Evolutionary conservation across 2,329 filamentous ascomycete species (phyloP).

Genomic region (Fusarium abutilonis): DNA sequence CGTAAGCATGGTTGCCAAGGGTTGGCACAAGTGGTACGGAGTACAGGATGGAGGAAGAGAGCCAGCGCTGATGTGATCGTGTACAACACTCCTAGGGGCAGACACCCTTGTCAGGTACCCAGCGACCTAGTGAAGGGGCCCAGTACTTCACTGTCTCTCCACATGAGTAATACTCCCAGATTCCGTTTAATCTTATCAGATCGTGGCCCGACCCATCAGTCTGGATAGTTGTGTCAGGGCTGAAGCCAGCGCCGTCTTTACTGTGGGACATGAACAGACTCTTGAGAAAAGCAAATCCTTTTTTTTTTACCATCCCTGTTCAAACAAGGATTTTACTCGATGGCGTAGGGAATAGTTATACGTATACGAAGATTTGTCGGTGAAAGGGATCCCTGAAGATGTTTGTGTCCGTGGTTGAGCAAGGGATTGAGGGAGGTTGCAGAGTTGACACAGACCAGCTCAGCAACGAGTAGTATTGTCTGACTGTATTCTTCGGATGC

Average conservation of each 20-base stretch:
- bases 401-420: conserved; percentile 3
- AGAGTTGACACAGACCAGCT: conserved; percentile 23
- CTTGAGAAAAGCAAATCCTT: conserved; percentile 13
- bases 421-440: conserved; percentile 16
- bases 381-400: conserved; percentile 31
- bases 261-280: conserved; percentile 13
- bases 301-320: conserved; percentile 24
- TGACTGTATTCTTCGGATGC: conserved; percentile 17
- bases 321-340: neutral
- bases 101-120: conserved; percentile 15
- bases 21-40: conserved; percentile 1
- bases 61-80: conserved; percentile 12
- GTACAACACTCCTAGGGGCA: conserved; percentile 18
- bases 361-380: conserved; percentile 24
- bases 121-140: conserved; percentile 10
- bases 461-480: conserved; percentile 14
- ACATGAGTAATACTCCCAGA: conserved; percentile 24
- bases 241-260: conserved; percentile 10
- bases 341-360: neutral
- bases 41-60: neutral
- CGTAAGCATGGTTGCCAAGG: neutral
- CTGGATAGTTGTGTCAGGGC: conserved; percentile 26
- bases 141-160: conserved; percentile 35
- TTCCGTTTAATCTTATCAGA: conserved; percentile 45
- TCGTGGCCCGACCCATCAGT: conserved; percentile 36